Evolutionary conservation across 371 early-diverging fungal genomes (phyloP).

Genomic region (Haplosporangium sp.): DNA sequence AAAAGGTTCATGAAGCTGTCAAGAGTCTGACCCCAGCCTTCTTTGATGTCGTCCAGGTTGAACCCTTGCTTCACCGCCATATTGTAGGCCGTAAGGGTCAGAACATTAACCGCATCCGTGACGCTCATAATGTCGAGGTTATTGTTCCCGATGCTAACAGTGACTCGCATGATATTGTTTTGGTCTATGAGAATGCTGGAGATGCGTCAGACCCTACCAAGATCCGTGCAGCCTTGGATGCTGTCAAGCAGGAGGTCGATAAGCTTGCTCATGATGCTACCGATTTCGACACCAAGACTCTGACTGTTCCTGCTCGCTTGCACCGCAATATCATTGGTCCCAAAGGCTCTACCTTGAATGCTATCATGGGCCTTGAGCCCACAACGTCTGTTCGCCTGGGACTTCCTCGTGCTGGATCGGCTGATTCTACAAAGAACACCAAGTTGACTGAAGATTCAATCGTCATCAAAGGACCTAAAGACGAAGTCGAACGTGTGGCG

Average conservation of each 20-base stretch:
- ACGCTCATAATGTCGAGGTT: constrained; percentile 74
- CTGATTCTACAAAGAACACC: constrained; percentile 57
- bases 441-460: constrained; percentile 69
- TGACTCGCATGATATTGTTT: constrained; percentile 70
- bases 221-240: constrained; percentile 73
- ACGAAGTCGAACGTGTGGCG: constrained; percentile 79
- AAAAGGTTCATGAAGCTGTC: constrained; percentile 59
- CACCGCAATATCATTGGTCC: constrained; percentile 85
- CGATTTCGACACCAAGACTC: constrained; percentile 73
- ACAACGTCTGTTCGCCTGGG: constrained; percentile 83
- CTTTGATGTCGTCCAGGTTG: constrained; percentile 80
- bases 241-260: constrained; percentile 75
- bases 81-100: constrained; percentile 85
- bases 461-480: constrained; percentile 83
- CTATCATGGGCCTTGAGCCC: constrained; percentile 67
- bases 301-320: constrained; percentile 76
- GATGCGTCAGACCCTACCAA: constrained; percentile 47
- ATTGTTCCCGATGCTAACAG: constrained; percentile 78
- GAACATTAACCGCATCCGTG: constrained; percentile 77
- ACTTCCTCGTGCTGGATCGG: constrained; percentile 47
- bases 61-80: constrained; percentile 83
- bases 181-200: constrained; percentile 75
- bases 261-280: constrained; percentile 70
- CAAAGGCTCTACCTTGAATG: constrained; percentile 79
- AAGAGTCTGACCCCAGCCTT: constrained; percentile 55